Percentiles rank a stretch among this genome's conserved stretches.
Conservation (phyloP, 306 rosid species). For the Biancaea sappan region DNA sequence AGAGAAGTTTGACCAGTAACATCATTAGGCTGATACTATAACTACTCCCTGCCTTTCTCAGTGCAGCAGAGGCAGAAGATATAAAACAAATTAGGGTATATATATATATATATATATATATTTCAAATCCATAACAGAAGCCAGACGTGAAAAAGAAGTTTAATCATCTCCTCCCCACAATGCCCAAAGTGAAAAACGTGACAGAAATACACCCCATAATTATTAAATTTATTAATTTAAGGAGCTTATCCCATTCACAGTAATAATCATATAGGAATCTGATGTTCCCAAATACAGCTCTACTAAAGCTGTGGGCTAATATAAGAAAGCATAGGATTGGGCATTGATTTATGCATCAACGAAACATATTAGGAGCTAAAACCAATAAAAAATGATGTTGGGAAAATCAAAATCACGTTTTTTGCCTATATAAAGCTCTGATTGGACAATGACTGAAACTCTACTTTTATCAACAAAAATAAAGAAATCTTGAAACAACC, state of each 20-base stretch:
- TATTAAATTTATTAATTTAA: background rate
- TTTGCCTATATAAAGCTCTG: background rate
- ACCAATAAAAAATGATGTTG: background rate
- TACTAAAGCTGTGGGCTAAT: background rate
- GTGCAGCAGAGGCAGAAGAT: background rate
- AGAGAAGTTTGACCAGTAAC: constrained; percentile 20
- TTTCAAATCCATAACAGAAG: constrained; percentile 9
- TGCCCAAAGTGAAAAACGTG: constrained; percentile 16
- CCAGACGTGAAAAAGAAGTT: background rate
- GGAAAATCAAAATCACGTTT: background rate
- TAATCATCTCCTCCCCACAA: constrained; percentile 16
- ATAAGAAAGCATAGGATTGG: constrained; percentile 13
- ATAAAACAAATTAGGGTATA: background rate
- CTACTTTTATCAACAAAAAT: constrained; percentile 2
- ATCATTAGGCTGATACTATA: background rate
- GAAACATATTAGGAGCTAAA: constrained; percentile 10
- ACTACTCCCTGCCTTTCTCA: constrained; percentile 18
- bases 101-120: too few species aligned
- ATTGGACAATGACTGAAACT: background rate
- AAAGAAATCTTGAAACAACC: constrained; percentile 7
- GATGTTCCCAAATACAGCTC: background rate
- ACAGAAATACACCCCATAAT: constrained; percentile 22
- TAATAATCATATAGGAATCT: constrained; percentile 10
- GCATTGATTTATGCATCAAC: constrained; percentile 22
- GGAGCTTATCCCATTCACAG: constrained; percentile 21